Conservation (phyloP, 2,329 filamentous ascomycete genomes). For the Diaporthe eres region DNA sequence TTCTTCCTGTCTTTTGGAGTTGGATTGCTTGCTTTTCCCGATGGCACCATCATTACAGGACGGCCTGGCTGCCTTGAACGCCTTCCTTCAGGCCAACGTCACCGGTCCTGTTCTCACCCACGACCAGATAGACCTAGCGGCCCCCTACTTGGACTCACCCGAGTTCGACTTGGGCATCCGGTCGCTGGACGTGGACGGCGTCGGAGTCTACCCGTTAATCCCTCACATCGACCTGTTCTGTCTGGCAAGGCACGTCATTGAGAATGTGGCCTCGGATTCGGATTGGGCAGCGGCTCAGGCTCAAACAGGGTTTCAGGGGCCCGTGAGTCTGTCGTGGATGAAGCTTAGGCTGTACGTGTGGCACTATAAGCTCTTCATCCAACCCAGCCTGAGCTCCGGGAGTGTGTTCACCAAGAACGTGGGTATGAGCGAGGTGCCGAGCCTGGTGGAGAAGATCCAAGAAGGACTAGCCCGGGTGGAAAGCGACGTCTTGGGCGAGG, state of each 20-base stretch:
- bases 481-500: conserved; percentile 50
- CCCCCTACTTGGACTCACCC: conserved; percentile 35
- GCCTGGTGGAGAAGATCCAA: conserved; percentile 66
- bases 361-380: conserved; percentile 73
- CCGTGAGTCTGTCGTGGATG: conserved; percentile 68
- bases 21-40: not conserved
- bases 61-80: conserved; percentile 78
- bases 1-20: not conserved
- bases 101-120: conserved; percentile 83
- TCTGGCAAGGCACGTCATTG: conserved; percentile 72
- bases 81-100: conserved; percentile 89
- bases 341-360: conserved; percentile 80
- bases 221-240: conserved; percentile 88
- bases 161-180: conserved; percentile 74
- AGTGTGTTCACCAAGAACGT: conserved; percentile 69
- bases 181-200: conserved; percentile 84
- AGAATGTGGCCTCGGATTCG: conserved; percentile 50
- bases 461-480: conserved; percentile 60
- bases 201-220: conserved; percentile 87
- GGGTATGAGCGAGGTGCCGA: conserved; percentile 72
- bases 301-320: not conserved
- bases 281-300: conserved; percentile 47
- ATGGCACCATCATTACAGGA: conserved; percentile 54
- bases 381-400: conserved; percentile 67
- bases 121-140: conserved; percentile 38